Evolutionary conservation across 805 yeast species (phyloP).

Genomic region (Zygoascus tannicola): DNA sequence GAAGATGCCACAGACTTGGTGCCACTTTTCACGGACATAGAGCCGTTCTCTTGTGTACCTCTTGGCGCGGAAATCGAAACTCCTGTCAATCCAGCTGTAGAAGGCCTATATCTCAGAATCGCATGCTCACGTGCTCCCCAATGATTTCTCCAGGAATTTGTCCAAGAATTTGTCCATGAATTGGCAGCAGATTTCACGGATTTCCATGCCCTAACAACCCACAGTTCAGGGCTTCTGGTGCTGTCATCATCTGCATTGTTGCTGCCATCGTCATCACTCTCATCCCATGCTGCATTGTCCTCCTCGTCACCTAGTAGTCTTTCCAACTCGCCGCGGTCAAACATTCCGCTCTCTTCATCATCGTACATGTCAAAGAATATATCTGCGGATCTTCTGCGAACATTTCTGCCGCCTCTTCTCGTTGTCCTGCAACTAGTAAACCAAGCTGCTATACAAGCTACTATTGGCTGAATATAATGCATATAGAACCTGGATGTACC

Average conservation of each 20-base stretch:
- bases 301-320: constrained; percentile 15
- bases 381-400: constrained; percentile 16
- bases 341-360: constrained; percentile 15
- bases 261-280: constrained; percentile 5
- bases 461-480: constrained; percentile 13
- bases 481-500: constrained; percentile 13
- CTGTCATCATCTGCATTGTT: not conserved
- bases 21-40: not conserved
- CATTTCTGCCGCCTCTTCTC: constrained; percentile 7
- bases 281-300: constrained; percentile 5
- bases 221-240: not conserved
- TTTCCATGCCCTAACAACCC: not conserved
- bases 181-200: not conserved
- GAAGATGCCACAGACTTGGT: constrained; percentile 9
- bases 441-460: constrained; percentile 3
- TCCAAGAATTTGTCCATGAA: not conserved
- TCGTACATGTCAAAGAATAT: constrained; percentile 24
- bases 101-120: constrained; percentile 13
- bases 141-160: not conserved
- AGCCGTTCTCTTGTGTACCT: not conserved
- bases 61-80: constrained; percentile 8
- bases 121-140: constrained; percentile 4
- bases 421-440: constrained; percentile 9
- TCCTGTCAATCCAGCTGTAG: constrained; percentile 19
- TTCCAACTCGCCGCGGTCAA: constrained; percentile 21